Percentiles rank a stretch among this genome's conserved stretches.
phyloP scores from a whole-genome alignment of 1,284 basidiomycete genomes.

The Ganoderma sp. region DNA sequence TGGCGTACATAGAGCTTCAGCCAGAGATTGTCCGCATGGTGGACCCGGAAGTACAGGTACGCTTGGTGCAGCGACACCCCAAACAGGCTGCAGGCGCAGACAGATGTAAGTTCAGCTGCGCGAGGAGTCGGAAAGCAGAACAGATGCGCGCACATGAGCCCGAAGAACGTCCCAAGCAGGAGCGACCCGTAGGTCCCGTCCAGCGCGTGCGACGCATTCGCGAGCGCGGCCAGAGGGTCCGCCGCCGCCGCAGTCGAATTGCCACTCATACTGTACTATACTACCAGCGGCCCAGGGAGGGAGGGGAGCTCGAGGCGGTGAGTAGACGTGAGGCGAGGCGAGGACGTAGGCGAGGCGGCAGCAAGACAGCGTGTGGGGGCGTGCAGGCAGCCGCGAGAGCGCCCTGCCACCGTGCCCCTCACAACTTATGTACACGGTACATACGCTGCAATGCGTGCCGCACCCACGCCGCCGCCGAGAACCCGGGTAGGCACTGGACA shows the following conservation, averaged over 20 bases:
- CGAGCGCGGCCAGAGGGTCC: not conserved
- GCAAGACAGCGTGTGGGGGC: not conserved
- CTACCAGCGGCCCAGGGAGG: not conserved
- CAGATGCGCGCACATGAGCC: not conserved
- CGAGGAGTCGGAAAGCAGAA: not conserved
- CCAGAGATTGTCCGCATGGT: not conserved
- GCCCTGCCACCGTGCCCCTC: too few species aligned
- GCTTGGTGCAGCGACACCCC: conserved; percentile 2
- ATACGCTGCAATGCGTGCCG: not conserved
- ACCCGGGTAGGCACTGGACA: not conserved
- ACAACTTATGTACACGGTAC: too few species aligned
- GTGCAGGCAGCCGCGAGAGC: not conserved
- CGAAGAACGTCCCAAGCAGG: not conserved
- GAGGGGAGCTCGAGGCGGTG: not conserved
- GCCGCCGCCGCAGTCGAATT: not conserved
- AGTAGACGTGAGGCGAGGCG: not conserved
- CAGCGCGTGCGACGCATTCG: not conserved
- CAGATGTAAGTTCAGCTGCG: not conserved
- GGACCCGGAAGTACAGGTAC: not conserved
- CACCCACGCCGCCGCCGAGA: not conserved
- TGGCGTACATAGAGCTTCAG: not conserved
- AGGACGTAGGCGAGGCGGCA: not conserved
- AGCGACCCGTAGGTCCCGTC: not conserved
- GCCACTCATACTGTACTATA: not conserved
- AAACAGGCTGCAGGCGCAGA: not conserved